phyloP scores from a whole-genome alignment of 139 green algal species.

The Deuterostichococcus epilithicus region DNA sequence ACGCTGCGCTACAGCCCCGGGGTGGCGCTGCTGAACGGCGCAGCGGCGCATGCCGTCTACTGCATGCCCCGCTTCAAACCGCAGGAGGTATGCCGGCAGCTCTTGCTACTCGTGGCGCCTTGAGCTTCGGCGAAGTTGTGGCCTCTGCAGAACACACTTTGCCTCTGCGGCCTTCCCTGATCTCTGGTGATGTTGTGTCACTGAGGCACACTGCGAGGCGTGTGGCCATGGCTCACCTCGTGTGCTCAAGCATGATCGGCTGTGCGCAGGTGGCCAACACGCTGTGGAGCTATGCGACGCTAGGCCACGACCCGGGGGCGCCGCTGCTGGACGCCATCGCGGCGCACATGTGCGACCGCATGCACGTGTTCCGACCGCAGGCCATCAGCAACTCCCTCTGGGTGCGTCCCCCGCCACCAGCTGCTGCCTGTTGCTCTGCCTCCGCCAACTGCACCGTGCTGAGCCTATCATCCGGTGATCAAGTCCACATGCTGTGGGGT shows the following conservation, averaged over 20 bases:
- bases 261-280: slow-evolving; percentile 18
- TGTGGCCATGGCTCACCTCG: neutral
- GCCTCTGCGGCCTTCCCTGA: no score
- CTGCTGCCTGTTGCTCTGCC: neutral
- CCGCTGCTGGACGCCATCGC: slow-evolving; percentile 21
- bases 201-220: neutral
- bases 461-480: no score
- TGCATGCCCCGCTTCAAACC: slow-evolving; percentile 26
- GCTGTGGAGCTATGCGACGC: slow-evolving; percentile 25
- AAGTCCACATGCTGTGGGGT: no score
- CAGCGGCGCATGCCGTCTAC: slow-evolving; percentile 7
- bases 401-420: neutral
- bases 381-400: slow-evolving; percentile 28
- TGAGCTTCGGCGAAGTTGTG: no score
- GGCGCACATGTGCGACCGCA: slow-evolving; percentile 27
- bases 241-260: slow-evolving; percentile 13
- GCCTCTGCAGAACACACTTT: slow-evolving; percentile 35
- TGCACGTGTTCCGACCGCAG: slow-evolving; percentile 21
- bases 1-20: slow-evolving; percentile 39
- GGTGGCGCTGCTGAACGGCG: slow-evolving; percentile 13
- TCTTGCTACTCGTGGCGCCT: no score
- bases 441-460: neutral
- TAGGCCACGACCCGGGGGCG: slow-evolving; percentile 32
- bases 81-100: slow-evolving; percentile 43
- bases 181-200: slow-evolving; percentile 6